A percentile compares a stretch with the other conserved stretches of the same genome.
Conservation (phyloP, 768 basidiomycete species). For the Tricholoma saponaceum region DNA sequence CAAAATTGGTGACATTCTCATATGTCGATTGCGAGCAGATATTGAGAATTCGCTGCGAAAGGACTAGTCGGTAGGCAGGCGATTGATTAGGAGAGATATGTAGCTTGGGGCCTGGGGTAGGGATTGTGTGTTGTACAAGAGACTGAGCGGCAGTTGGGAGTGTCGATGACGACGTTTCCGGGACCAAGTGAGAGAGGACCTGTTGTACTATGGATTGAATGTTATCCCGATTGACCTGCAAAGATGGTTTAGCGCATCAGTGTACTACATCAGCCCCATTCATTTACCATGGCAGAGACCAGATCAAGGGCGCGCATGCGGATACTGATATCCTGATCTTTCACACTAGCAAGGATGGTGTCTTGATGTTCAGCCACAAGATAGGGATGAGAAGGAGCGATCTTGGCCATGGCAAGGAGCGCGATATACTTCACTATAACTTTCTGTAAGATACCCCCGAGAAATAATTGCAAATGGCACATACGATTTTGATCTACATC, state of each 20-base stretch:
- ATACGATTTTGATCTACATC: conserved; percentile 94
- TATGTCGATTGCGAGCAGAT: conserved; percentile 85
- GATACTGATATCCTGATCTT: conserved; percentile 93
- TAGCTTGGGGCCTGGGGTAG: conserved; percentile 27
- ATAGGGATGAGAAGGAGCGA: conserved; percentile 87
- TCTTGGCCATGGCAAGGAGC: conserved; percentile 90
- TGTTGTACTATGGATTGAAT: conserved; percentile 89
- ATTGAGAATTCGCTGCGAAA: conserved; percentile 79
- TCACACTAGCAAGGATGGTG: conserved; percentile 83
- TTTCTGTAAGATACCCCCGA: conserved; percentile 4
- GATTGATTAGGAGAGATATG: conserved; percentile 60
- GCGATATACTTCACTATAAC: conserved; percentile 95
- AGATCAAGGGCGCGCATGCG: conserved; percentile 94
- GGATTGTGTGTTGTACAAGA: conserved; percentile 36
- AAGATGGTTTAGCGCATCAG: background rate
- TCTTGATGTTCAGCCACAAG: conserved; percentile 90
- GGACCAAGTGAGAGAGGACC: conserved; percentile 80
- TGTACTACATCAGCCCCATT: background rate
- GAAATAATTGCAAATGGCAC: conserved; percentile 25
- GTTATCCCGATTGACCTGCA: conserved; percentile 79
- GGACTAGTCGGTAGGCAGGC: conserved; percentile 79
- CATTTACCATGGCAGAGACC: conserved; percentile 83
- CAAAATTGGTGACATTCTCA: conserved; percentile 86
- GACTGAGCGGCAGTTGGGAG: conserved; percentile 63
- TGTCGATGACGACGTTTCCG: conserved; percentile 43